phyloP scores from a whole-genome alignment of 1,284 basidiomycete species.

The Caloboletus inedulis region DNA sequence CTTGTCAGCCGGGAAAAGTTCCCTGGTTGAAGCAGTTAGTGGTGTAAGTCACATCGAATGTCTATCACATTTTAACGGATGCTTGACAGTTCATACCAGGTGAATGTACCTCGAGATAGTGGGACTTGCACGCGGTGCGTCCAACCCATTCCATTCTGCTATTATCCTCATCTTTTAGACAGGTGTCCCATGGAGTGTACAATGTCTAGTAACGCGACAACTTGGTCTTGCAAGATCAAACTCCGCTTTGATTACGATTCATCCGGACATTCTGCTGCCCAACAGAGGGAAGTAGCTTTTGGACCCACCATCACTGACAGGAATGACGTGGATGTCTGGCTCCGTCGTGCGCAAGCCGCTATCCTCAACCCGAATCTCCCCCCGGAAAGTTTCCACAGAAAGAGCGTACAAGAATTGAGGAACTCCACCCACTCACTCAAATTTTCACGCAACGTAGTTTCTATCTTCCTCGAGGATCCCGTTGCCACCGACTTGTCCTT shows the following conservation, averaged over 20 bases:
- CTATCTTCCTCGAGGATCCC: conserved; percentile 46
- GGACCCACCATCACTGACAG: conserved; percentile 39
- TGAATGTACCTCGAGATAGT: conserved; percentile 55
- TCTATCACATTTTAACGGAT: background rate
- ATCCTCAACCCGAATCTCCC: conserved; percentile 45
- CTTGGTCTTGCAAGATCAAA: conserved; percentile 53
- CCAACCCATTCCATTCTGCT: background rate
- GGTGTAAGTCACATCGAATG: conserved; percentile 39
- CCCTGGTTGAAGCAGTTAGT: conserved; percentile 56
- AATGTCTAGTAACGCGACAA: conserved; percentile 38
- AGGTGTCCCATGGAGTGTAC: conserved; percentile 60
- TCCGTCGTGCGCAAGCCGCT: conserved; percentile 59
- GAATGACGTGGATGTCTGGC: conserved; percentile 46
- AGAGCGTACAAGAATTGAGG: conserved; percentile 33
- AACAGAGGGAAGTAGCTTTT: conserved; percentile 33
- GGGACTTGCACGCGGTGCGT: conserved; percentile 56
- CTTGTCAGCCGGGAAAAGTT: conserved; percentile 53
- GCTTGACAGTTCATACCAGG: conserved; percentile 34
- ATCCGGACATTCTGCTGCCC: conserved; percentile 19
- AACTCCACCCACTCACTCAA: conserved; percentile 19
- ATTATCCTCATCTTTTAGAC: background rate
- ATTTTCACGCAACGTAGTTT: conserved; percentile 61
- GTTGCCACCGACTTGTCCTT: conserved; percentile 47
- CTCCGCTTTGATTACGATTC: conserved; percentile 42
- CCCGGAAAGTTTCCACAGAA: conserved; percentile 35